Evolutionary conservation across 2,329 filamentous ascomycete genomes (phyloP).

Genomic region (Xylaria sp.): DNA sequence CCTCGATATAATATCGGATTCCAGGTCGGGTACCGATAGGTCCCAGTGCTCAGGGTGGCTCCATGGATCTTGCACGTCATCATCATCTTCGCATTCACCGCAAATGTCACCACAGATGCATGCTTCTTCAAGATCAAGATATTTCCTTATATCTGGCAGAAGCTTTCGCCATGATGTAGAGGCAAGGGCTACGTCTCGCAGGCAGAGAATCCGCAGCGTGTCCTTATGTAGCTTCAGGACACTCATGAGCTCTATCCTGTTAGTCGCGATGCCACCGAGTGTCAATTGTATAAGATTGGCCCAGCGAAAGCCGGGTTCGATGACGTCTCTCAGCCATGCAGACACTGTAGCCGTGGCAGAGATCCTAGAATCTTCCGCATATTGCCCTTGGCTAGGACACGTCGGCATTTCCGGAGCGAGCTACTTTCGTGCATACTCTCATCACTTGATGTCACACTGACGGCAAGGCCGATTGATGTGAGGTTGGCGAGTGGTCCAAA

Average conservation of each 20-base stretch:
- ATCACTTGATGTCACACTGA: constrained; percentile 36
- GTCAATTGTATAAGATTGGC: constrained; percentile 40
- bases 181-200: constrained; percentile 41
- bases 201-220: constrained; percentile 44
- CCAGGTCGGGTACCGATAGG: constrained; percentile 35
- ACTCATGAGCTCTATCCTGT: constrained; percentile 43
- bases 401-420: constrained; percentile 35
- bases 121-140: constrained; percentile 40
- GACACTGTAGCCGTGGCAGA: constrained; percentile 40
- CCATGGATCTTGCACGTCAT: constrained; percentile 12
- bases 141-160: constrained; percentile 45
- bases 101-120: constrained; percentile 45
- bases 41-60: constrained; percentile 40
- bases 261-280: constrained; percentile 41
- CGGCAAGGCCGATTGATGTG: constrained; percentile 40
- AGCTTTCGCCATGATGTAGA: constrained; percentile 45
- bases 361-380: constrained; percentile 44
- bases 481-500: constrained; percentile 43
- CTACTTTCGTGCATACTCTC: constrained; percentile 22
- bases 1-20: constrained; percentile 21
- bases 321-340: constrained; percentile 41
- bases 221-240: constrained; percentile 43
- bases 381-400: constrained; percentile 39
- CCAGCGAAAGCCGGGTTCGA: constrained; percentile 45
- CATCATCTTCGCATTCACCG: constrained; percentile 39